phyloP scores from a whole-genome alignment of 1,139 yeast species.

The Meyerozyma elateridarum region DNA sequence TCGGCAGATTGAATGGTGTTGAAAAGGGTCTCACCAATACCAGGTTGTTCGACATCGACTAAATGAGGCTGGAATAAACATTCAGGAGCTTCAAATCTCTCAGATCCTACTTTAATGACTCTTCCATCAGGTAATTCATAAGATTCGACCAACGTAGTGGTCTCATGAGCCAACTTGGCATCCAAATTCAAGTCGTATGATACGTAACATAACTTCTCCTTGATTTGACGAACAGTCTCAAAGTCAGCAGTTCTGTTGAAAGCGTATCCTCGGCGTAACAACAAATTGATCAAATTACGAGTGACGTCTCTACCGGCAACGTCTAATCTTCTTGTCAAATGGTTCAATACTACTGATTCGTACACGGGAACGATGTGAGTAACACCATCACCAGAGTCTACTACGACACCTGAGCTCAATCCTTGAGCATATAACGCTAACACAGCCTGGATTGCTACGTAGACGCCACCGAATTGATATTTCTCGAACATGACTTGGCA shows the following conservation, averaged over 20 bases:
- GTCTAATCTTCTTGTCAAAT: conserved; percentile 85
- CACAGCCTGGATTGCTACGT: conserved; percentile 97
- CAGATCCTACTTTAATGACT: conserved; percentile 88
- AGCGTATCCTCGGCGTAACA: conserved; percentile 94
- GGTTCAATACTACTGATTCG: conserved; percentile 92
- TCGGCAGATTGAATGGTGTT: conserved; percentile 93
- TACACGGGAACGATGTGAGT: conserved; percentile 98
- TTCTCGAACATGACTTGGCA: conserved; percentile 97
- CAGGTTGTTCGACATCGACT: conserved; percentile 97
- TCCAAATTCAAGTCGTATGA: conserved; percentile 91
- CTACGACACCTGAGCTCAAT: conserved; percentile 95
- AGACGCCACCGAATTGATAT: conserved; percentile 92
- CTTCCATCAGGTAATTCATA: conserved; percentile 97
- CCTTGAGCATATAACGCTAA: conserved; percentile 97
- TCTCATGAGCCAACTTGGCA: conserved; percentile 81
- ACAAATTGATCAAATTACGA: conserved; percentile 80
- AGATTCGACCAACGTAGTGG: conserved; percentile 86
- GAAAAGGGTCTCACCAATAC: conserved; percentile 88
- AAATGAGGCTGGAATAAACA: conserved; percentile 95
- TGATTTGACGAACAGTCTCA: conserved; percentile 96
- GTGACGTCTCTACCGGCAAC: conserved; percentile 99
- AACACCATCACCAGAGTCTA: conserved; percentile 85
- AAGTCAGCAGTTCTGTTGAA: conserved; percentile 98
- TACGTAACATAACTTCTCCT: conserved; percentile 92
- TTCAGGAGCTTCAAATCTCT: conserved; percentile 97